Evolutionary conservation across 371 early-diverging fungal genomes (phyloP).

Genomic region (Blakeslea trispora): DNA sequence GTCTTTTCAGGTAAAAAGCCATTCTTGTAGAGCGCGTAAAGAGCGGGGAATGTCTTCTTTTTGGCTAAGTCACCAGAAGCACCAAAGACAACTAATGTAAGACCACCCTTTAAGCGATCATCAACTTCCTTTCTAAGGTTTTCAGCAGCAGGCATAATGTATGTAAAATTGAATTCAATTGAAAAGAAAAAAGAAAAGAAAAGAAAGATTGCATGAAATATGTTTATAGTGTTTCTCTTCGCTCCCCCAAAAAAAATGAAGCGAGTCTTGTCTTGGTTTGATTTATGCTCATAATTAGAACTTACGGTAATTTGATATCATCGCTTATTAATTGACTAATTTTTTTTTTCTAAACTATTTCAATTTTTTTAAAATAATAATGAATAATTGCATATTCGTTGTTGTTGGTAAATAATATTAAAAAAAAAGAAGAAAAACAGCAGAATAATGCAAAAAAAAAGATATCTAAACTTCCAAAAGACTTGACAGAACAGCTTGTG

Average conservation of each 20-base stretch:
- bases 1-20: conserved; percentile 75
- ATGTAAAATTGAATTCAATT: background rate
- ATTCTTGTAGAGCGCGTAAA: conserved; percentile 83
- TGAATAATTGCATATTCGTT: too few species aligned
- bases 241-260: too few species aligned
- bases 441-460: too few species aligned
- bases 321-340: too few species aligned
- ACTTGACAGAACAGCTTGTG: conserved; percentile 64
- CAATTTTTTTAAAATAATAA: too few species aligned
- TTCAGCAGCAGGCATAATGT: conserved; percentile 5
- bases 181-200: conserved; percentile 3
- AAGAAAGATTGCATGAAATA: background rate
- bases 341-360: too few species aligned
- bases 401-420: too few species aligned
- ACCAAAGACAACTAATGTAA: conserved; percentile 70
- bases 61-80: conserved; percentile 96
- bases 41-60: conserved; percentile 98
- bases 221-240: background rate
- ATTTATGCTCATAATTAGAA: too few species aligned
- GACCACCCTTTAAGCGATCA: conserved; percentile 23
- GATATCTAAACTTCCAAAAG: conserved; percentile 44
- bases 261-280: too few species aligned
- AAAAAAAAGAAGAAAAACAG: too few species aligned
- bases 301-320: too few species aligned
- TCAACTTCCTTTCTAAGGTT: conserved; percentile 26